These are phyloP conservation scores for Schizonepeta tenuifolia DNA, from an alignment of 257 asterid genomes.

Conservation along the genomic window DNA sequence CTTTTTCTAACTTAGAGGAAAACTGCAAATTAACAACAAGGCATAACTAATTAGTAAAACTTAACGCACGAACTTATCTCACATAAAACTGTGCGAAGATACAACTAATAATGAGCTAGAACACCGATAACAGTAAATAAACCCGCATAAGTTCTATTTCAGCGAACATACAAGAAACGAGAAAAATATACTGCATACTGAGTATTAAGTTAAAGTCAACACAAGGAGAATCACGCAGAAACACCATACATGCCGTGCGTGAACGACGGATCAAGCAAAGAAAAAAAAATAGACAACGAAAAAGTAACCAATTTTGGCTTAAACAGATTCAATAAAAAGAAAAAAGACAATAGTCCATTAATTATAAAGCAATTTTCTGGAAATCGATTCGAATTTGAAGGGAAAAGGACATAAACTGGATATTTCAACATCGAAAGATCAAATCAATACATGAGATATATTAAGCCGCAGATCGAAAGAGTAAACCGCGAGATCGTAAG, in stretches of 20 bases:
- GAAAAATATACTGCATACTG: not conserved
- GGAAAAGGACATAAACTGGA: not conserved
- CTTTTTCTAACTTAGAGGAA: not conserved
- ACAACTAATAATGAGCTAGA: not conserved
- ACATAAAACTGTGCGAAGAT: not conserved
- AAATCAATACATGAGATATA: slow-evolving; percentile 2
- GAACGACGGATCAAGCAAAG: not conserved
- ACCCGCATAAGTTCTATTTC: not conserved
- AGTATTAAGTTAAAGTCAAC: slow-evolving; percentile 3
- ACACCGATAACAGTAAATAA: not conserved
- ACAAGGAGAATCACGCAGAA: not conserved
- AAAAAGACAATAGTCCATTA: too few species aligned
- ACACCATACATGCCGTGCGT: not conserved
- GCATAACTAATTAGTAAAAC: not conserved
- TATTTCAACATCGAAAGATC: not conserved
- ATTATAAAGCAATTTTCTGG: not conserved
- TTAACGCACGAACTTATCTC: not conserved
- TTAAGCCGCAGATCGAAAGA: not conserved
- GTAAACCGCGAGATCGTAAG: not conserved
- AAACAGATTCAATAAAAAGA: not conserved
- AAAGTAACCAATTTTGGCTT: not conserved
- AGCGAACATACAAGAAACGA: not conserved
- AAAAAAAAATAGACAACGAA: not conserved
- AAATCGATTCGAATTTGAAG: not conserved
- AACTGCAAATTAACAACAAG: slow-evolving; percentile 27